Evolutionary conservation across 768 basidiomycete genomes (phyloP).

Genomic region (Tulasnella calospora): DNA sequence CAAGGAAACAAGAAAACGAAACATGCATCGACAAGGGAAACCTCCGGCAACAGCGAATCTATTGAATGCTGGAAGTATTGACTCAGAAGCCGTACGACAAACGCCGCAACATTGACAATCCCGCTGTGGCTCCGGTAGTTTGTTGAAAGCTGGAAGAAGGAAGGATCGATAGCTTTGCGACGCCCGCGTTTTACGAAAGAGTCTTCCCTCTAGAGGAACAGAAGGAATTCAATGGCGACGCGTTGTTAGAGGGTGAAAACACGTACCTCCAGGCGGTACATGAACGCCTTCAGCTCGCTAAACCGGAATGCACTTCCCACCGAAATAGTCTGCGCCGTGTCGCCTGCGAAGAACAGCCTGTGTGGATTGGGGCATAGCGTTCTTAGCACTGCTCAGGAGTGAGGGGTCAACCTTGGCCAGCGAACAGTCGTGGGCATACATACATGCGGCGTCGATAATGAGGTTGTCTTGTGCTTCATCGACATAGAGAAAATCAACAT

Average conservation of each 20-base stretch:
- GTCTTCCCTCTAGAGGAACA: background rate
- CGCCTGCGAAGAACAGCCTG: constrained; percentile 19
- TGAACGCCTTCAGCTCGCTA: constrained; percentile 5
- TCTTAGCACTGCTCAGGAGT: background rate
- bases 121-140: constrained; percentile 24
- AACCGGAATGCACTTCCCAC: constrained; percentile 17
- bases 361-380: constrained; percentile 2
- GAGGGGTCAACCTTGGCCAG: background rate
- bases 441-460: constrained; percentile 58
- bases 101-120: constrained; percentile 16
- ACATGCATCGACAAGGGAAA: background rate
- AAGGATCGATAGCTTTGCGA: background rate
- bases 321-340: constrained; percentile 17
- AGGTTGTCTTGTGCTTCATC: constrained; percentile 73
- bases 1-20: background rate
- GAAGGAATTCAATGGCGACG: background rate
- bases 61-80: background rate
- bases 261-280: constrained; percentile 4
- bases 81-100: background rate
- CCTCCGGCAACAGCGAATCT: background rate
- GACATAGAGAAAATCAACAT: constrained; percentile 59
- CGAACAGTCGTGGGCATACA: constrained; percentile 27
- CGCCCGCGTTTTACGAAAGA: background rate
- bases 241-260: background rate
- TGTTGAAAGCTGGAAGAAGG: constrained; percentile 8